Conservation (phyloP, 768 basidiomycete species). For the Pleurotus tuber-regium region DNA sequence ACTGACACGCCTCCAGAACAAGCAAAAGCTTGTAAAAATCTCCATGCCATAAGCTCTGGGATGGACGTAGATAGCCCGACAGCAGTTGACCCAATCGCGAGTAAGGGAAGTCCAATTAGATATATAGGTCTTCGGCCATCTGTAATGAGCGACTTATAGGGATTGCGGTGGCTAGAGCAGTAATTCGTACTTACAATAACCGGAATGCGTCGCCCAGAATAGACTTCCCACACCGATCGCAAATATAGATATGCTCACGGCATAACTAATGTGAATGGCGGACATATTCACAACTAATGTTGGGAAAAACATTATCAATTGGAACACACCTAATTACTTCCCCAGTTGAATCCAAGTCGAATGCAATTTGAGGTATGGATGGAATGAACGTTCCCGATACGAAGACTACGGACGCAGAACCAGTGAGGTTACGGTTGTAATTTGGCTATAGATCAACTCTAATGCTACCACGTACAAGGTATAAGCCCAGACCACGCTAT, state of each 20-base stretch:
- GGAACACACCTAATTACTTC: constrained; percentile 50
- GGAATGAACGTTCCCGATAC: constrained; percentile 70
- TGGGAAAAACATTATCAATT: background rate
- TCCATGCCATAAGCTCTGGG: constrained; percentile 51
- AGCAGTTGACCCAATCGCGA: constrained; percentile 57
- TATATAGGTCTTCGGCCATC: constrained; percentile 68
- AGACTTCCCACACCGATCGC: constrained; percentile 44
- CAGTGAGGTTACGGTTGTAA: too few species aligned
- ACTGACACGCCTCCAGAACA: constrained; percentile 53
- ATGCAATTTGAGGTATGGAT: constrained; percentile 69
- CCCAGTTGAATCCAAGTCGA: constrained; percentile 57
- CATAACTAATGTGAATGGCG: background rate
- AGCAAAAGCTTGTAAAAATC: constrained; percentile 67
- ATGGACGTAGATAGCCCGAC: constrained; percentile 47
- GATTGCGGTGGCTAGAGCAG: too few species aligned
- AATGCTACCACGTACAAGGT: constrained; percentile 40
- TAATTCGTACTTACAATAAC: constrained; percentile 38
- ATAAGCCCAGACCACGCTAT: constrained; percentile 63
- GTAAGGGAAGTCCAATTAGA: constrained; percentile 55
- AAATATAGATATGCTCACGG: constrained; percentile 50
- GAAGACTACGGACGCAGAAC: constrained; percentile 47
- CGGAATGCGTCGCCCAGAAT: constrained; percentile 49
- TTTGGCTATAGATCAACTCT: background rate
- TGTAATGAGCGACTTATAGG: constrained; percentile 25
- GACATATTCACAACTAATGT: background rate